Base-by-base conservation (phyloP, 192 early-diverging fungal species). In the Dissophora globulifera region DNA sequence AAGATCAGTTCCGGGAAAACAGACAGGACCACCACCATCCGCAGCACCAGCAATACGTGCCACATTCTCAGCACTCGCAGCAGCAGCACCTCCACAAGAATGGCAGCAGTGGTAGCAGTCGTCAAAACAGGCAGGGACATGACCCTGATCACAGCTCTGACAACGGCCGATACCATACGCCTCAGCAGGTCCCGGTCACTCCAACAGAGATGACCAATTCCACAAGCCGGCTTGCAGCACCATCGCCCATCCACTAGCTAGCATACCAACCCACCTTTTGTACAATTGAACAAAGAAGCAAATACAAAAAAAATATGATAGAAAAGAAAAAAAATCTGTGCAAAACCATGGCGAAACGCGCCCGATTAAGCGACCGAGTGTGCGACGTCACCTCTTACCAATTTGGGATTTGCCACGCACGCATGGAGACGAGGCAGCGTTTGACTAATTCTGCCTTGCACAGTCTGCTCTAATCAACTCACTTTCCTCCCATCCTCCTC, bases 171-270 rank as follows among this genome's bases (percentile, higher is more conserved):
- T 76, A 59, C 13, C 63, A 76, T 15, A 60, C 57, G 11, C 47
- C 60, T 40, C 63, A 66, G 20, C 55, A 76, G 32, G 58, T 50
- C 13, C 72, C 72, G 23, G 62, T 76, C 38, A 67, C 72, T 17
- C 72, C 72, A 11, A 67, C 72, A 20, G 72, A 76, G 27, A 76
- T 76, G 64, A 76, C 72, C 53, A 56, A 66, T 19, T 51, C 72
- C 2, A 68, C 66, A n/a, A 62, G 58, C 47, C 56, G 72, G 20
- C 58, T 76, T 20, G 62, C 72, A 12, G 72, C 72, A 3, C 63
- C 72, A 23, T 76, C 72, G 23, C 72, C 63, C 4, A 76, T 76
- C 47, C 72, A 76, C 33, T 76, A 76, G 42, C 26, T 17, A 19
- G 50, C 40, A 58, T 29, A 4, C 7, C 29, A 35, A 6, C n/a